phyloP scores from a whole-genome alignment of 306 rosid species.

The Albizia julibrissin region DNA sequence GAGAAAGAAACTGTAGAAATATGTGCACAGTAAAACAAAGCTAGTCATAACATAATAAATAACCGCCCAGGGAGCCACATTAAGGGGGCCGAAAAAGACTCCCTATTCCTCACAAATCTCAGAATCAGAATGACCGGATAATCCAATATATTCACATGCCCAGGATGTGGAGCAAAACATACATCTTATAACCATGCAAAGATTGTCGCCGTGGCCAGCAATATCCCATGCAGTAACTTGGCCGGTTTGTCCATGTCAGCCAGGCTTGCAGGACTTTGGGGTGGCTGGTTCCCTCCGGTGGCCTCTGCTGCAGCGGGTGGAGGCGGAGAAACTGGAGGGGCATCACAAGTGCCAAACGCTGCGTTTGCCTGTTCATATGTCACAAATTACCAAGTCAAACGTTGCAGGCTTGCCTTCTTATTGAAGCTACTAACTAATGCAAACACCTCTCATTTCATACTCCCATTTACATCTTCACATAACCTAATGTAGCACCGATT shows the following conservation, averaged over 20 bases:
- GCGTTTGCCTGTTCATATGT: constrained; percentile 55
- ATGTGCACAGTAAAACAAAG: constrained; percentile 21
- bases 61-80: constrained; percentile 26
- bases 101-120: constrained; percentile 31
- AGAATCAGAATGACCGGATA: constrained; percentile 34
- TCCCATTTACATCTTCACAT: not conserved
- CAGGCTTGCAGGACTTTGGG: constrained; percentile 24
- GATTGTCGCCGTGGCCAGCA: constrained; percentile 41
- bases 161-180: constrained; percentile 22
- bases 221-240: constrained; percentile 47
- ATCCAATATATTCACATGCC: constrained; percentile 36
- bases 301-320: constrained; percentile 64
- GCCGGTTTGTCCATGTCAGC: constrained; percentile 42
- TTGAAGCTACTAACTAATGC: not conserved
- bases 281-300: constrained; percentile 14
- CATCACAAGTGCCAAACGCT: constrained; percentile 69
- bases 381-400: constrained; percentile 19
- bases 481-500: not conserved
- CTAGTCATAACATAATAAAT: constrained; percentile 13
- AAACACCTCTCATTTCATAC: not conserved
- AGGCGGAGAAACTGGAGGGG: constrained; percentile 85
- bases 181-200: constrained; percentile 42
- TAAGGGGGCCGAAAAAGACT: not conserved
- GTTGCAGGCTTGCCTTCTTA: not conserved
- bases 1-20: not conserved